phyloP scores from a whole-genome alignment of 139 green algal genomes.

The Haematococcus lacustris region DNA sequence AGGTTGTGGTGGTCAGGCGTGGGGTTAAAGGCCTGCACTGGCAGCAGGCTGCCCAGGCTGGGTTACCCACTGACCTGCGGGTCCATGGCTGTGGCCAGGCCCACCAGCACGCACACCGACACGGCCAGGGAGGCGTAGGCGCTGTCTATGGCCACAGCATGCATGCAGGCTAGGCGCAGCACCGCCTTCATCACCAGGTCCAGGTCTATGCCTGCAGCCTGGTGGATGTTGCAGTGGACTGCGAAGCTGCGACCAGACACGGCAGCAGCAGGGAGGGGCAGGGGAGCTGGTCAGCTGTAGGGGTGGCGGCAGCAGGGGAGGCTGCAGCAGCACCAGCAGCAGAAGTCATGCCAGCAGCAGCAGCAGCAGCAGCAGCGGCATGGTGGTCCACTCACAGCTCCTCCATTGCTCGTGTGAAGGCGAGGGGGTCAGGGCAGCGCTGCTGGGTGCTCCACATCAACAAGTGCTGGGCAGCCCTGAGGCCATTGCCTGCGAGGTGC shows the following conservation, averaged over 20 bases:
- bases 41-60: no score
- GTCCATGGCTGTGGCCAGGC: slow-evolving; percentile 80
- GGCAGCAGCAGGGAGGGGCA: no score
- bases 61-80: no score
- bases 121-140: slow-evolving; percentile 74
- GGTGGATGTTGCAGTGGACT: slow-evolving; percentile 43
- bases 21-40: slow-evolving; percentile 77
- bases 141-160: slow-evolving; percentile 78
- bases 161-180: slow-evolving; percentile 52
- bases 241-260: no score
- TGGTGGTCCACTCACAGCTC: no score
- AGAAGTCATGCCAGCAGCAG: no score
- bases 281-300: no score
- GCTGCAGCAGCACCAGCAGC: no score
- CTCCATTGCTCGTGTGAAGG: slow-evolving; percentile 61
- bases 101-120: slow-evolving; percentile 73
- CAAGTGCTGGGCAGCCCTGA: slow-evolving; percentile 55
- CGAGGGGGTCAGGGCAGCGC: slow-evolving; percentile 42
- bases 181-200: slow-evolving; percentile 49
- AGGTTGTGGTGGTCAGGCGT: no score
- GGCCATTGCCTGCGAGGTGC: slow-evolving; percentile 50
- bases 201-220: slow-evolving; percentile 65
- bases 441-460: slow-evolving; percentile 57
- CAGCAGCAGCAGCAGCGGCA: no score
- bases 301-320: no score